A percentile compares a stretch with the other conserved stretches of the same genome.
These are phyloP conservation scores for Curvularia lunata DNA, from an alignment of 2,329 filamentous ascomycete genomes.

Conservation along the genomic window DNA sequence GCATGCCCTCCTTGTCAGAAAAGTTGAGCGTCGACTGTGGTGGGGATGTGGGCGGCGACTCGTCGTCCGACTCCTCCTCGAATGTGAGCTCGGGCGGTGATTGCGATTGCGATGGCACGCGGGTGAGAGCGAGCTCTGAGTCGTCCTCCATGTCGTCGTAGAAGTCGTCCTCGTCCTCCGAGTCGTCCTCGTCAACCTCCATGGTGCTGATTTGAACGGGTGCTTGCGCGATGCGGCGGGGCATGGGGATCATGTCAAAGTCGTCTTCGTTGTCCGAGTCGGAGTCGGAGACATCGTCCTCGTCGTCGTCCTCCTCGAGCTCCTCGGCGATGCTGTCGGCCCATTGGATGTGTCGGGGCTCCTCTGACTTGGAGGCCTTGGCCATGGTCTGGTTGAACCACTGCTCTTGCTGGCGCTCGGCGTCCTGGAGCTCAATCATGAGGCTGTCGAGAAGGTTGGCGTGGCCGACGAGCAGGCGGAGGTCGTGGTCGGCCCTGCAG, in stretches of 20 bases:
- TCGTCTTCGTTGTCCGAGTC: slow-evolving; percentile 63
- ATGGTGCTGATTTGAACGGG: slow-evolving; percentile 53
- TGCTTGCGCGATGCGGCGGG: slow-evolving; percentile 50
- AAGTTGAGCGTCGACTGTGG: slow-evolving; percentile 54
- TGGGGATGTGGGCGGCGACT: slow-evolving; percentile 56
- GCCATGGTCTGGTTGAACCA: slow-evolving; percentile 98
- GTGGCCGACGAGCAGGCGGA: slow-evolving; percentile 93
- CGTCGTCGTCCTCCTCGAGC: slow-evolving; percentile 66
- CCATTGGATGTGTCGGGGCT: slow-evolving; percentile 82
- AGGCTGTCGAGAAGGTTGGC: slow-evolving; percentile 96
- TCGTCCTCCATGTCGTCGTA: slow-evolving; percentile 57
- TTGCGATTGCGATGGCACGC: slow-evolving; percentile 52
- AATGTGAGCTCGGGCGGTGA: slow-evolving; percentile 59
- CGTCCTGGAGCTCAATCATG: slow-evolving; percentile 90
- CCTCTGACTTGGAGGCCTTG: slow-evolving; percentile 68
- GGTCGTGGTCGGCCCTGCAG: slow-evolving; percentile 88
- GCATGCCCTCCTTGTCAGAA: slow-evolving; percentile 56
- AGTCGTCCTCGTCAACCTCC: slow-evolving; percentile 51
- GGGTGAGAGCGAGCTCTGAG: slow-evolving; percentile 54
- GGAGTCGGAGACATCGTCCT: slow-evolving; percentile 55
- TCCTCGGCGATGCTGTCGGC: slow-evolving; percentile 79
- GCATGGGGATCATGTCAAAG: slow-evolving; percentile 53
- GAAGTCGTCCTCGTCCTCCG: slow-evolving; percentile 53
- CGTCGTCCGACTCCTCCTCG: slow-evolving; percentile 58
- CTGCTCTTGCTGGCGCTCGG: slow-evolving; percentile 92